These are phyloP conservation scores for Hebeloma cylindrosporum DNA, from an alignment of 768 basidiomycete species.

Conservation along the genomic window DNA sequence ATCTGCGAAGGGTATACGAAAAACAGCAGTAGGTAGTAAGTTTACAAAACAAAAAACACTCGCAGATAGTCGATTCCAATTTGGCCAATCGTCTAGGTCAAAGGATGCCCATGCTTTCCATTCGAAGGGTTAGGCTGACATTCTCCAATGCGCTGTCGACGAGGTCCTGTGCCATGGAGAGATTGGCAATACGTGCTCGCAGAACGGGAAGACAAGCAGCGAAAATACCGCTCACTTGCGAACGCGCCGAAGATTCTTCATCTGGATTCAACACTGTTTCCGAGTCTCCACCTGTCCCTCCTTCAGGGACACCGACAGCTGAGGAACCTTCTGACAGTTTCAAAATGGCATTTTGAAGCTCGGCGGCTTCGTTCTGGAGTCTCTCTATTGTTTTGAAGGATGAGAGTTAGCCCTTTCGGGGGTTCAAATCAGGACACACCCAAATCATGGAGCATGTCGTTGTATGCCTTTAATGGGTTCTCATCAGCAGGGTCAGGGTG, in stretches of 20 bases:
- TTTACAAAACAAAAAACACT: too few relatives aligned
- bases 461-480: slow-evolving; percentile 41
- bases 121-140: slow-evolving; percentile 42
- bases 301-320: slow-evolving; percentile 2
- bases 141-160: slow-evolving; percentile 53
- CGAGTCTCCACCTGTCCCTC: slow-evolving; percentile 1
- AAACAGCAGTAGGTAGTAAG: too few relatives aligned
- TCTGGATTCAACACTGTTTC: slow-evolving; percentile 6
- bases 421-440: slow-evolving; percentile 33
- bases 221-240: slow-evolving; percentile 43
- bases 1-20: too few relatives aligned
- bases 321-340: slow-evolving; percentile 18
- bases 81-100: slow-evolving; percentile 4
- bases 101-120: slow-evolving; percentile 44
- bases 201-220: slow-evolving; percentile 48
- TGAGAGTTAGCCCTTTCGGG: not conserved
- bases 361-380: slow-evolving; percentile 28
- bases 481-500: slow-evolving; percentile 33
- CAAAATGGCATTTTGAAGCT: slow-evolving; percentile 27
- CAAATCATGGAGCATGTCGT: slow-evolving; percentile 41
- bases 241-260: slow-evolving; percentile 30
- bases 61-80: too few relatives aligned
- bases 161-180: slow-evolving; percentile 48
- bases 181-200: slow-evolving; percentile 44
- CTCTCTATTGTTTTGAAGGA: slow-evolving; percentile 21